Conservation (phyloP, 345 rosid species). For the Rubroshorea leprosula region DNA sequence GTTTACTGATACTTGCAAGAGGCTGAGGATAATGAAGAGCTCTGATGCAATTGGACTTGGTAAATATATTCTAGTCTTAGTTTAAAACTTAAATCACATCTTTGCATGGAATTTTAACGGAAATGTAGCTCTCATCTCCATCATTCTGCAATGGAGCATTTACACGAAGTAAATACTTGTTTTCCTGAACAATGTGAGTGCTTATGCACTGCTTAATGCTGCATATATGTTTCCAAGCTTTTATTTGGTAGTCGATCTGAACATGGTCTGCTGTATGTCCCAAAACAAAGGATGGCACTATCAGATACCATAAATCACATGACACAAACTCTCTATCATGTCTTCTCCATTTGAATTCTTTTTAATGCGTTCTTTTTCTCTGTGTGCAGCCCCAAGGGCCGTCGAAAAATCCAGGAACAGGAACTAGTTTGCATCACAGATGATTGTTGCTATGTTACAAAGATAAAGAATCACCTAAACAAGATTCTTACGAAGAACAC, state of each 20-base stretch:
- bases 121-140: too few species aligned
- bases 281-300: not conserved
- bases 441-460: slow-evolving; percentile 22
- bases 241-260: too few species aligned
- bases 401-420: slow-evolving; percentile 51
- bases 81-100: not conserved
- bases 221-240: not conserved
- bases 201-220: too few species aligned
- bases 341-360: not conserved
- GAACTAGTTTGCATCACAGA: slow-evolving; percentile 26
- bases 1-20: slow-evolving; percentile 55
- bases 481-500: not conserved
- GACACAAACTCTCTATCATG: not conserved
- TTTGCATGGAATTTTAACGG: too few species aligned
- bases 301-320: not conserved
- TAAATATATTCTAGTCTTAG: slow-evolving; percentile 12
- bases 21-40: slow-evolving; percentile 64
- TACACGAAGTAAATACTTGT: not conserved
- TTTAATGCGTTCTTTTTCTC: slow-evolving; percentile 1
- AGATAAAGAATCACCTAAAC: slow-evolving; percentile 2
- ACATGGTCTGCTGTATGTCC: too few species aligned
- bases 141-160: not conserved
- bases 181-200: not conserved
- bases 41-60: slow-evolving; percentile 72
- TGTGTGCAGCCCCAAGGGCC: slow-evolving; percentile 59